Percentiles rank a stretch among this genome's conserved stretches.
phyloP scores from a whole-genome alignment of 2,329 filamentous ascomycete species.

The Aspergillus pseudotamarii region DNA sequence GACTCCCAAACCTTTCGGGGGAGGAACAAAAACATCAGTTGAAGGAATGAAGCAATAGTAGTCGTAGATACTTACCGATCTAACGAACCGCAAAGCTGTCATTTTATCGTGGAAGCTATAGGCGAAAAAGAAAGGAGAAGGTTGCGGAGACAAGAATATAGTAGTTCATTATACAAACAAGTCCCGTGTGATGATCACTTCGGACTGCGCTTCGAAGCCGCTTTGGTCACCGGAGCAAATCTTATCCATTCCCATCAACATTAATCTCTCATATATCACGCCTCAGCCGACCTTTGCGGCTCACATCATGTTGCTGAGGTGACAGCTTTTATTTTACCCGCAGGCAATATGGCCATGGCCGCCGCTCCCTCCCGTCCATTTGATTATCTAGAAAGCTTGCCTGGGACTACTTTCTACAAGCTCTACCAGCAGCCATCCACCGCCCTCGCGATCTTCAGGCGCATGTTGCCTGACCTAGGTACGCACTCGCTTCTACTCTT shows the following conservation, averaged over 20 bases:
- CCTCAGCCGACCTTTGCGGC: conserved; percentile 8
- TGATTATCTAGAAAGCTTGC: conserved; percentile 91
- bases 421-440: conserved; percentile 96
- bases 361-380: conserved; percentile 65
- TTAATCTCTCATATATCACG: not conserved
- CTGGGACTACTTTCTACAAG: conserved; percentile 84
- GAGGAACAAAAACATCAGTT: conserved; percentile 10
- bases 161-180: not conserved
- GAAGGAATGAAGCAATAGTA: not conserved
- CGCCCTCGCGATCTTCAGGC: conserved; percentile 90
- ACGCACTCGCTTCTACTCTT: conserved; percentile 32
- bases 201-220: conserved; percentile 34
- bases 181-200: conserved; percentile 26
- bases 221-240: conserved; percentile 30
- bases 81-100: conserved; percentile 64
- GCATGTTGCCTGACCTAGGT: conserved; percentile 94
- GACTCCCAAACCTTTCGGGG: conserved; percentile 76
- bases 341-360: conserved; percentile 58
- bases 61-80: conserved; percentile 55
- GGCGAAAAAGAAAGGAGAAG: not conserved
- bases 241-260: conserved; percentile 15
- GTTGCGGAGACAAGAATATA: not conserved
- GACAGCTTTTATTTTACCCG: conserved; percentile 16
- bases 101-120: conserved; percentile 35
- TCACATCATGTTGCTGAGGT: conserved; percentile 31